Evolutionary conservation across 345 rosid species (phyloP).

Genomic region (Abelmoschus esculentus): DNA sequence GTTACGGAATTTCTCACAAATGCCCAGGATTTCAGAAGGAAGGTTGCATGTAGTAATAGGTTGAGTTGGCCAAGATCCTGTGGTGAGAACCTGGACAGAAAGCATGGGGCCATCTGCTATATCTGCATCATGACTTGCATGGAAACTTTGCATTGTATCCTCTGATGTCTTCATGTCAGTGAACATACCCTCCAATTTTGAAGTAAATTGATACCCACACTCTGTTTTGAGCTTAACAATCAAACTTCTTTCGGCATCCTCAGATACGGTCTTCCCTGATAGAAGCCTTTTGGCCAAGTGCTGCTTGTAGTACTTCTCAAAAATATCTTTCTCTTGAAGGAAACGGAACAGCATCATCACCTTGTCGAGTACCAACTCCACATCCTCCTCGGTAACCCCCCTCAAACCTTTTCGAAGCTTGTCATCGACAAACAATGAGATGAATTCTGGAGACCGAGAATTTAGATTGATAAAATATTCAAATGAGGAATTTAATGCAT

Average conservation of each 20-base stretch:
- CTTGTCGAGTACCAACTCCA: conserved; percentile 54
- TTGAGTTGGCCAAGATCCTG: conserved; percentile 76
- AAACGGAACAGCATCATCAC: conserved; percentile 74
- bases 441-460: conserved; percentile 57
- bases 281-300: conserved; percentile 64
- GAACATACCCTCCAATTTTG: conserved; percentile 68
- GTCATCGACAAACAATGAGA: conserved; percentile 65
- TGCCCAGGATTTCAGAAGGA: conserved; percentile 48
- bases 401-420: conserved; percentile 61
- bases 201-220: conserved; percentile 69
- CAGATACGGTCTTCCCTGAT: conserved; percentile 60
- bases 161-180: conserved; percentile 72
- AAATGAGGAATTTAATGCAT: conserved; percentile 63
- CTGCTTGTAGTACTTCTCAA: conserved; percentile 69
- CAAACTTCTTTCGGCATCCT: conserved; percentile 71
- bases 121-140: conserved; percentile 34
- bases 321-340: conserved; percentile 71
- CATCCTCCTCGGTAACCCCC: conserved; percentile 67
- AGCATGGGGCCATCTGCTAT: conserved; percentile 53
- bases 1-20: conserved; percentile 55
- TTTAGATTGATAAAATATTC: conserved; percentile 64
- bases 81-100: conserved; percentile 58
- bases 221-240: conserved; percentile 71
- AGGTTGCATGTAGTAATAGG: conserved; percentile 51
- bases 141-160: conserved; percentile 65